phyloP scores from a whole-genome alignment of 495 filamentous ascomycete genomes.

The Podospora anserina region DNA sequence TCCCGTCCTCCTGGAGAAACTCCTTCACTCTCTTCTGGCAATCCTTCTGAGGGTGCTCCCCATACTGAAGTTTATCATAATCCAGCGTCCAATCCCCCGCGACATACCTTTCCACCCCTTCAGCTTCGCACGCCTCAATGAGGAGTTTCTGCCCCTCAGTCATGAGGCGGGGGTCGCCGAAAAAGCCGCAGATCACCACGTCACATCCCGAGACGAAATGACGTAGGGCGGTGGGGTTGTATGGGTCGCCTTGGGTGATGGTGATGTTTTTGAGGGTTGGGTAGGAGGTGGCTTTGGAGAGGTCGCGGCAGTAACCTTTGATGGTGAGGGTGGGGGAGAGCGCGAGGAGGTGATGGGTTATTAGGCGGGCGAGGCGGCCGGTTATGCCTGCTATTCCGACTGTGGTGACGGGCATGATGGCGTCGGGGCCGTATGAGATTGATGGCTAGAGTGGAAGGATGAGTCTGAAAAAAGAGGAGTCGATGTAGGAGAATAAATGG shows the following conservation, averaged over 20 bases:
- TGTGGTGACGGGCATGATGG: not conserved
- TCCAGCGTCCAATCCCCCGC: not conserved
- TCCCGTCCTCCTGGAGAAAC: not conserved
- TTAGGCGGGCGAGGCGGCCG: not conserved
- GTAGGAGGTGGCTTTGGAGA: not conserved
- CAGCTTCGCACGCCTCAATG: not conserved
- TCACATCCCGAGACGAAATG: not conserved
- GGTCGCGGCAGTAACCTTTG: not conserved
- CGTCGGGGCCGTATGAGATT: not conserved
- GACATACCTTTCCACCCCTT: not conserved
- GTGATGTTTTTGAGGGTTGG: not conserved
- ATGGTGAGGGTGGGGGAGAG: not conserved
- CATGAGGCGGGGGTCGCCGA: not conserved
- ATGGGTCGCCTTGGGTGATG: not conserved
- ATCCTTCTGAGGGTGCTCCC: not conserved
- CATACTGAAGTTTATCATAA: not conserved
- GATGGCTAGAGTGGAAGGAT: not conserved
- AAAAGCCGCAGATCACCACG: not conserved
- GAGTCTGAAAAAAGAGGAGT: not conserved
- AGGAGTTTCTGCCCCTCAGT: not conserved
- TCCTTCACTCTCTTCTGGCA: not conserved
- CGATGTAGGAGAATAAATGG: no score
- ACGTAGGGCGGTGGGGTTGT: not conserved
- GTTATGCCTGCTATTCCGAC: not conserved
- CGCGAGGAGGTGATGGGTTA: not conserved